Evolutionary conservation across 305 asterid species (phyloP).

Genomic region (Andrographis paniculata): DNA sequence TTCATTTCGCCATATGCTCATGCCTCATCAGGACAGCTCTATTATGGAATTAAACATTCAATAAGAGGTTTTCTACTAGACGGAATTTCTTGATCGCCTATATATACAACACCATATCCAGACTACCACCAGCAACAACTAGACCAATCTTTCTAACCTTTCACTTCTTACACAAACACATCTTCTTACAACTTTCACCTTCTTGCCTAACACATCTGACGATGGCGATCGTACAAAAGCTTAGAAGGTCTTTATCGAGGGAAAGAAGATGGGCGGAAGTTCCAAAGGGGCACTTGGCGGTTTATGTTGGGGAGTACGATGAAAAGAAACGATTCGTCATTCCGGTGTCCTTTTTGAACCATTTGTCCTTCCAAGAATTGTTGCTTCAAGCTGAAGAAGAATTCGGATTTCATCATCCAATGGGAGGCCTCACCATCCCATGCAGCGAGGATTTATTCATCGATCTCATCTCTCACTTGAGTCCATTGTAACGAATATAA

Average conservation of each 20-base stretch:
- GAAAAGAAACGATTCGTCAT: constrained; percentile 22
- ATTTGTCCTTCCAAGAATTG: constrained; percentile 26
- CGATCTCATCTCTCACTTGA: constrained; percentile 19
- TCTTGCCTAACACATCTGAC: no score
- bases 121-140: no score
- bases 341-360: constrained; percentile 36
- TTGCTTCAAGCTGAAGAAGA: constrained; percentile 31
- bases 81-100: no score
- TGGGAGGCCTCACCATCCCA: constrained; percentile 43
- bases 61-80: no score
- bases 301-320: constrained; percentile 45
- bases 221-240: background rate
- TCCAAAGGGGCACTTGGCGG: constrained; percentile 33
- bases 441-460: constrained; percentile 35
- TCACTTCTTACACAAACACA: no score
- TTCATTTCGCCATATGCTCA: no score
- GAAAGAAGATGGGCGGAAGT: constrained; percentile 7
- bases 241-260: background rate
- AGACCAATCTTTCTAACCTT: no score
- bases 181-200: no score
- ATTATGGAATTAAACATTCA: no score
- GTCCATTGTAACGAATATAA: no score
- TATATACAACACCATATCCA: no score
- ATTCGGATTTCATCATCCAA: constrained; percentile 40
- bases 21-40: no score